Base-by-base conservation (phyloP, 1,284 basidiomycete genomes). In the Trichosporon coremiiforme region DNA sequence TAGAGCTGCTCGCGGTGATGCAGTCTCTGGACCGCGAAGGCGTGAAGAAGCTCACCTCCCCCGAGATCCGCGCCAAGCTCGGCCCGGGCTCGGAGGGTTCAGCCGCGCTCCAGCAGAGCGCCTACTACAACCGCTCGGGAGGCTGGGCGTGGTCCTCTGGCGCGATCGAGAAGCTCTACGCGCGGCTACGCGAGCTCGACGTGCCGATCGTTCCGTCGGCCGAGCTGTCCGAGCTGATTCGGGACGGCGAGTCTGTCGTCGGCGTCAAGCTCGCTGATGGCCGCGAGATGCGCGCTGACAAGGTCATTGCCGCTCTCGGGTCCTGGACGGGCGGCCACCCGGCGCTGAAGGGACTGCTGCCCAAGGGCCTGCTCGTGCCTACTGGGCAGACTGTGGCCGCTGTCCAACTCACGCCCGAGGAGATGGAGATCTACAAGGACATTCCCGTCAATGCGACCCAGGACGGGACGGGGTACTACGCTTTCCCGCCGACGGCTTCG, bases 131-230 rank as follows among this genome's bases (percentile, higher is more conserved):
- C 76, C 84, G 83, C 1, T 88, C 91, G 60, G 89, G 90, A 1
- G 94, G 93, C 4, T 95, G 93, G 94, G 91, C 88, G 2, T 85
- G 90, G 76, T 91, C 93, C 1, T 85, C 87, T 2, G 87, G 88
- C 74, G 92, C 90, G 1, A 79, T 92, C 8, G 74, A 82, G 2
- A 80, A 86, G 20, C 80, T 92, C 71, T 87, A 90, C 67, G 76
- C 81, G n/a, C 86, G 86, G 65, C 88, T 93, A 1, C 76, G 76
- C 8, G 77, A 82, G 1, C 84, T 89, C 25, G 89, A 89, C 0
- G 91, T 88, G 0, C 85, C 83, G 33, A 82, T 94, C 33, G 64
- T 89, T 0, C 75, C 86, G 0, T 87, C 87, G 3, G 89, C 89
- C 70, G 78, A 83, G 17, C 41, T 45, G 15, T 15, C 41, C 17